phyloP scores from a whole-genome alignment of 495 filamentous ascomycete genomes.

The Entonaema liquescens region DNA sequence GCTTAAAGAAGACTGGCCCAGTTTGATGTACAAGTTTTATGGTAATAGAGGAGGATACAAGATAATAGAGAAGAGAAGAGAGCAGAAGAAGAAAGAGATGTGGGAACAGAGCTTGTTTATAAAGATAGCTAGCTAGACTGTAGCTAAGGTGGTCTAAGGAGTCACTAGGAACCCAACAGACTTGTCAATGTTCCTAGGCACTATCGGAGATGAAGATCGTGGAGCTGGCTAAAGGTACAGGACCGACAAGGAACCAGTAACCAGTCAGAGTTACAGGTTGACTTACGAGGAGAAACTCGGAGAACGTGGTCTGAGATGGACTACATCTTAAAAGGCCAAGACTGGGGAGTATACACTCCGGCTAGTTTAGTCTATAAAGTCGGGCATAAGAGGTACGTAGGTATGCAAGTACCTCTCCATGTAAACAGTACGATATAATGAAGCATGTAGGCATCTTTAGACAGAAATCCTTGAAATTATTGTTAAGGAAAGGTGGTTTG shows the following conservation, averaged over 20 bases:
- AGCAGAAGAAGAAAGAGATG: slow-evolving; percentile 12
- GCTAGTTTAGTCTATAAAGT: too few species aligned
- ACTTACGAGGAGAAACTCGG: background rate
- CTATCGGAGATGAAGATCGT: slow-evolving; percentile 38
- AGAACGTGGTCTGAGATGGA: background rate
- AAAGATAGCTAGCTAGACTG: background rate
- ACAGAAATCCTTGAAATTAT: slow-evolving; percentile 2
- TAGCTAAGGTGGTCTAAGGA: background rate
- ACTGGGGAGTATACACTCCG: slow-evolving; percentile 7
- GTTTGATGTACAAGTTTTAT: slow-evolving; percentile 1
- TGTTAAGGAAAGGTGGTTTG: slow-evolving; percentile 11
- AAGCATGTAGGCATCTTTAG: slow-evolving; percentile 3
- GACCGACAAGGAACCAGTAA: slow-evolving; percentile 22
- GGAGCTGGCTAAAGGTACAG: slow-evolving; percentile 36
- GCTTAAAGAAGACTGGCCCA: slow-evolving; percentile 3
- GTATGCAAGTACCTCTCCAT: background rate
- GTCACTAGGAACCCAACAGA: slow-evolving; percentile 5
- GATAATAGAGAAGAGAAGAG: slow-evolving; percentile 8
- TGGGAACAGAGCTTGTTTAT: slow-evolving; percentile 11
- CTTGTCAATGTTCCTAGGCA: slow-evolving; percentile 12
- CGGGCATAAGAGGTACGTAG: too few species aligned
- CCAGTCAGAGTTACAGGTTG: slow-evolving; percentile 10
- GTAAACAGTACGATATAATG: background rate
- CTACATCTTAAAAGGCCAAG: slow-evolving; percentile 21
- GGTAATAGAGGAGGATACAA: background rate